Percentiles rank a stretch among this genome's conserved stretches.
Conservation (phyloP, 1,284 basidiomycete species). For the Tylopilus orsonianus region DNA sequence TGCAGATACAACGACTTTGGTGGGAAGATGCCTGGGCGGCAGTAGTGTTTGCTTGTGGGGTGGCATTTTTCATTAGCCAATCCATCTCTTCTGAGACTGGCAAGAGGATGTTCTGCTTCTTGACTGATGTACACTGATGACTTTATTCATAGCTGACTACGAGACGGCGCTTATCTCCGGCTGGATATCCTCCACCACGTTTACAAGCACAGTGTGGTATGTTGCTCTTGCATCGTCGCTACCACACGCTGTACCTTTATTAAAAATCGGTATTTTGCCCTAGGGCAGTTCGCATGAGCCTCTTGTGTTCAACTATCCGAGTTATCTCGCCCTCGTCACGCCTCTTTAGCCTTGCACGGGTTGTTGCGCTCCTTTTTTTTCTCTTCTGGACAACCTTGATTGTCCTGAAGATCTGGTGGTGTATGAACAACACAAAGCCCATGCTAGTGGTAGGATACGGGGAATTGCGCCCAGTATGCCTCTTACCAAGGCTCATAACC, state of each 20-base stretch:
- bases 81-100: not conserved
- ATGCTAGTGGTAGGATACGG: not conserved
- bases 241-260: too few relatives aligned
- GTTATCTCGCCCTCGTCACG: not conserved
- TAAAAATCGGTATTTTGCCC: not conserved
- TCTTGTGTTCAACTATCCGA: not conserved
- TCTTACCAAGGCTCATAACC: not conserved
- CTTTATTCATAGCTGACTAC: not conserved
- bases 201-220: not conserved
- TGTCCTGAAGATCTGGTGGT: not conserved
- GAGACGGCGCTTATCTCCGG: not conserved
- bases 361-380: not conserved
- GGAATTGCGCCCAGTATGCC: not conserved
- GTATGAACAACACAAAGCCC: not conserved
- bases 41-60: not conserved
- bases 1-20: not conserved
- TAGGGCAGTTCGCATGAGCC: not conserved
- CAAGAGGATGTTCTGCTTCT: not conserved
- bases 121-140: not conserved
- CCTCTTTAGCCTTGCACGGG: not conserved
- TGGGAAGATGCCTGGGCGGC: constrained; percentile 15
- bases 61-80: not conserved
- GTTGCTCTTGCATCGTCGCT: too few relatives aligned
- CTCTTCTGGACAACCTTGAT: not conserved
- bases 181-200: not conserved